phyloP scores from a whole-genome alignment of 176 grass and related monocot species.

The Ampelocalamus luodianensis region DNA sequence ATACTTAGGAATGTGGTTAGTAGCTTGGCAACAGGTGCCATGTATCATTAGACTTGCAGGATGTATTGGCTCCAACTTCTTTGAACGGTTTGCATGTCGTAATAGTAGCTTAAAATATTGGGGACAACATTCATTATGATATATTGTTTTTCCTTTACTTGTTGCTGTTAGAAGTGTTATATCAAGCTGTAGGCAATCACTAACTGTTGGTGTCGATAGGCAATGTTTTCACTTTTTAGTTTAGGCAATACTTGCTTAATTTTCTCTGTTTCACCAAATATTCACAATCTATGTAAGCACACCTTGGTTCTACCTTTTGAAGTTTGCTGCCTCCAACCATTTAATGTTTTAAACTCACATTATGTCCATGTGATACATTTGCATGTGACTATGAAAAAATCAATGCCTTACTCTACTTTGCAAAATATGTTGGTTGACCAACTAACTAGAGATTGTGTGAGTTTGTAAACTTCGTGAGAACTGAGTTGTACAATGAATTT shows the following conservation, averaged over 20 bases:
- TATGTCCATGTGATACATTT: neutral
- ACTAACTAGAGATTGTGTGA: neutral
- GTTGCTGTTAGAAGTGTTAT: neutral
- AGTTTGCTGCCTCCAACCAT: neutral
- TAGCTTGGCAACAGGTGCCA: neutral
- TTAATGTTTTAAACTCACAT: constrained; percentile 18
- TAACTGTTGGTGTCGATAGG: neutral
- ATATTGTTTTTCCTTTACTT: neutral
- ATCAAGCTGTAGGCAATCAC: neutral
- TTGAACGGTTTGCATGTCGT: neutral
- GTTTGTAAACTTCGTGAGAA: neutral
- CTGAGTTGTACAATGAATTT: neutral
- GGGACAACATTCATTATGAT: neutral
- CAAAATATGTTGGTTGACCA: neutral
- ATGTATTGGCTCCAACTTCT: neutral
- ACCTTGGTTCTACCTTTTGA: neutral
- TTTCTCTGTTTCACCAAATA: neutral
- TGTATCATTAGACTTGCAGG: neutral
- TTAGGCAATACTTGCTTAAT: neutral
- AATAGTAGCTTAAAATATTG: neutral
- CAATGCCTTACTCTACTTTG: no score
- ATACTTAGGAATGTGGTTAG: neutral
- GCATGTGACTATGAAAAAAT: no score
- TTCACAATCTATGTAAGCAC: neutral
- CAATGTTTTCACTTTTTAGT: neutral